Percentiles rank a stretch among this genome's conserved stretches.
Conservation (phyloP, 2,329 filamentous ascomycete species). For the Ceratocystis alfenasii region DNA sequence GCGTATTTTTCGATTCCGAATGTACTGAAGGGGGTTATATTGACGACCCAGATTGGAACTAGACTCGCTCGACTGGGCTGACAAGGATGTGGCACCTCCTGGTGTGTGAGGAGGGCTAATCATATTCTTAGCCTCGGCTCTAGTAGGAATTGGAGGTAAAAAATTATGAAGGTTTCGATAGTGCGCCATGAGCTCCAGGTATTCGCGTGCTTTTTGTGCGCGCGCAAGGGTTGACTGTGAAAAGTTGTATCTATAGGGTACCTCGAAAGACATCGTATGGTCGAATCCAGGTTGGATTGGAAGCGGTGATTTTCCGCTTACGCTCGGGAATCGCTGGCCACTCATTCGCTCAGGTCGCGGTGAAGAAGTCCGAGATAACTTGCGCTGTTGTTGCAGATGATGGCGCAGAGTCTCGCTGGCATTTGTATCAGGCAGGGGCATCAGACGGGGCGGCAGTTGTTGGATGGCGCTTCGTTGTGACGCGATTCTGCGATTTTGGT, state of each 20-base stretch:
- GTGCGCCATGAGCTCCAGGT: slow-evolving; percentile 75
- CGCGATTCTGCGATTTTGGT: slow-evolving; percentile 61
- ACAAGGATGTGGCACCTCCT: slow-evolving; percentile 23
- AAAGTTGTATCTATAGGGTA: slow-evolving; percentile 50
- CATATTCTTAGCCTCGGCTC: slow-evolving; percentile 10
- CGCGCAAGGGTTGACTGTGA: slow-evolving; percentile 70
- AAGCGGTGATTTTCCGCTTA: slow-evolving; percentile 31
- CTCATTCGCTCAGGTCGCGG: slow-evolving; percentile 39
- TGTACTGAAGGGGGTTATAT: slow-evolving; percentile 87
- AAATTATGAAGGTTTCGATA: slow-evolving; percentile 70
- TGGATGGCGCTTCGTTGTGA: slow-evolving; percentile 45
- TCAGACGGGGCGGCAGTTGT: slow-evolving; percentile 39
- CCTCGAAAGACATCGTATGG: not conserved
- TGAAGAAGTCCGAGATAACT: slow-evolving; percentile 48
- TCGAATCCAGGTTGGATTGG: slow-evolving; percentile 29
- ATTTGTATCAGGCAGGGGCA: slow-evolving; percentile 41
- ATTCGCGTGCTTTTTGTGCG: slow-evolving; percentile 70
- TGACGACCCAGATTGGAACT: slow-evolving; percentile 46
- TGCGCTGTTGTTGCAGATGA: slow-evolving; percentile 60
- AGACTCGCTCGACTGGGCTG: slow-evolving; percentile 27
- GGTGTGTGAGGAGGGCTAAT: slow-evolving; percentile 32
- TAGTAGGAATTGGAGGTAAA: slow-evolving; percentile 56
- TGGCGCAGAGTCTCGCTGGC: slow-evolving; percentile 50
- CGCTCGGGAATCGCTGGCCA: slow-evolving; percentile 31
- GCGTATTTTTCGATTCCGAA: slow-evolving; percentile 78